Evolutionary conservation across 1,284 basidiomycete species (phyloP), one percentile per base, ranked within the genome.

Genomic region (Cerrena zonata): DNA sequence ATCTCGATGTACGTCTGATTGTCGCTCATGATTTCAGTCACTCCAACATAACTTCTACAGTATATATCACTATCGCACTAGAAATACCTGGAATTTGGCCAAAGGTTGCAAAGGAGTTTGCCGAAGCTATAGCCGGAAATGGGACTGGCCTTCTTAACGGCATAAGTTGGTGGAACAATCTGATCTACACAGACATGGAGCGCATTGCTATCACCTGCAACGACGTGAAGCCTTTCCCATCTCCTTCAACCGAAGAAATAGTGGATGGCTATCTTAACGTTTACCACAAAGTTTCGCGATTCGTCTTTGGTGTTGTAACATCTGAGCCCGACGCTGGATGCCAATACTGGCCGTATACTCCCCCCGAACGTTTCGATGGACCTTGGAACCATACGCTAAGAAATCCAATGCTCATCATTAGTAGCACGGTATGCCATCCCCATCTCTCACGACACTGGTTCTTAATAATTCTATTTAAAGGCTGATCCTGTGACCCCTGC

Each of bases 401-500:
- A 18, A 63, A 62, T 49, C 58, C 60, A 11, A 61, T 67, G 18
- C 55, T 67, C 10, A 52, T 66, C 22, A 51, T 67, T 42, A 63
- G 64, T 40, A 64, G 62, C 48, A 58, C 54, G 21, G 61, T 61
- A 40, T 23, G 61, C n/a, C 22, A 18, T 34, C 2, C 21, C n/a
- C n/a, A n/a, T n/a, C n/a, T n/a, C n/a, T n/a, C n/a, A n/a, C n/a
- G n/a, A n/a, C n/a, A n/a, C n/a, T n/a, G n/a, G n/a, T n/a, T n/a
- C n/a, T n/a, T n/a, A n/a, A n/a, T n/a, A n/a, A n/a, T n/a, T n/a
- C n/a, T n/a, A n/a, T n/a, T n/a, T 26, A 22, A 26, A 60, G 57
- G 53, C 56, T 12, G 61, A 66, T 50, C 59, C 64, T 15, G 61
- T 62, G 19, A 68, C 66, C 7, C 63, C 66, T 23, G 63, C 56